These are phyloP conservation scores for Paramecium primaurelia DNA, from an alignment of 73 alveolate species.

Conservation along the genomic window DNA sequence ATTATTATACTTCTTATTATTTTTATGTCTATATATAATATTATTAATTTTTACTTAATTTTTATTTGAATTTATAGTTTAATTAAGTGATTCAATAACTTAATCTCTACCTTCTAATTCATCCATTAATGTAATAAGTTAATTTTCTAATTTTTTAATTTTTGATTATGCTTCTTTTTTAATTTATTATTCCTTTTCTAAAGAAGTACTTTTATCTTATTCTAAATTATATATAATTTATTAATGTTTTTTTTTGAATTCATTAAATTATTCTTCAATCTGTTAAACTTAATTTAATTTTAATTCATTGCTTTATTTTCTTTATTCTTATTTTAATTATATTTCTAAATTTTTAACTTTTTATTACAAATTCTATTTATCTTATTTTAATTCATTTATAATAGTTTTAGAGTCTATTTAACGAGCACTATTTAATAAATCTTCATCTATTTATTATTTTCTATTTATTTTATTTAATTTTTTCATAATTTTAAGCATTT, in stretches of 20 bases:
- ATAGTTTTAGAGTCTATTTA: not conserved
- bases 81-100: not conserved
- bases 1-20: not conserved
- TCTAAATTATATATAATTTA: not conserved
- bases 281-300: not conserved
- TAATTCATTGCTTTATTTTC: not conserved
- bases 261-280: constrained; percentile 5
- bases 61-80: not conserved
- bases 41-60: not conserved
- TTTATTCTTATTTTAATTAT: not conserved
- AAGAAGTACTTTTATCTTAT: not conserved
- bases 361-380: not conserved
- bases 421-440: not conserved
- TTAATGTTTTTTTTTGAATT: not conserved
- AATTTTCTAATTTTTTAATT: not conserved
- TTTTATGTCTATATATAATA: not conserved
- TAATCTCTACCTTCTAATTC: not conserved
- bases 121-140: not conserved
- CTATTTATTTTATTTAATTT: not conserved
- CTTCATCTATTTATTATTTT: not conserved
- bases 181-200: not conserved
- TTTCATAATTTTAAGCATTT: not conserved
- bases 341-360: not conserved
- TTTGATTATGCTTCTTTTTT: not conserved
- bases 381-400: not conserved